Conservation (phyloP, 2,329 filamentous ascomycete species). For the Xylariaceae sp. region DNA sequence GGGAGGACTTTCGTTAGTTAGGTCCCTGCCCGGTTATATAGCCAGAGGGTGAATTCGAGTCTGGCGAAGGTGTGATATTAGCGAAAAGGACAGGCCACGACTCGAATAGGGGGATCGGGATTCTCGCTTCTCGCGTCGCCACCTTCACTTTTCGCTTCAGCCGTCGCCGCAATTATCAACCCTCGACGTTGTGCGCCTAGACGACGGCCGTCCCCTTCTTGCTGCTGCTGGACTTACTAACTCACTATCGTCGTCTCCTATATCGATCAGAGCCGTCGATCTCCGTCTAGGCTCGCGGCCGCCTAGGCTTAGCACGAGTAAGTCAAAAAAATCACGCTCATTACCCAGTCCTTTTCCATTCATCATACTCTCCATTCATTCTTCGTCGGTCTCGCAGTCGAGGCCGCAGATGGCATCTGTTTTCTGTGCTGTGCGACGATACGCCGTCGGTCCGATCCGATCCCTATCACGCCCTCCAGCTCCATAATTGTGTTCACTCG, state of each 20-base stretch:
- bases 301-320: conserved; percentile 32
- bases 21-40: not conserved
- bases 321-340: conserved; percentile 12
- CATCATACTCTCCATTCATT: not conserved
- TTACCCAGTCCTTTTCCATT: not conserved
- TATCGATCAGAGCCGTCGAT: conserved; percentile 21
- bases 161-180: conserved; percentile 9
- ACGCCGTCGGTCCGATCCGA: conserved; percentile 7
- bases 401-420: not conserved
- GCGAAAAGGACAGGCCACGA: conserved; percentile 1
- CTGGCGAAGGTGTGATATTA: not conserved
- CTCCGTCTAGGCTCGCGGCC: conserved; percentile 32
- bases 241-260: conserved; percentile 13
- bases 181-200: conserved; percentile 7
- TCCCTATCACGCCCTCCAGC: not conserved
- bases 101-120: not conserved
- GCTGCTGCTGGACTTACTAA: conserved; percentile 20
- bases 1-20: conserved; percentile 16
- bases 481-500: conserved; percentile 7
- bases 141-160: not conserved
- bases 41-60: not conserved
- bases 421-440: conserved; percentile 14
- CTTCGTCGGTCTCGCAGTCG: not conserved
- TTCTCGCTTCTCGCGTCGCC: conserved; percentile 19
- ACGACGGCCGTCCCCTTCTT: conserved; percentile 21